A percentile compares a stretch with the other conserved stretches of the same genome.
Conservation (phyloP, 2,329 filamentous ascomycete genomes). For the Ampelomyces quisqualis region DNA sequence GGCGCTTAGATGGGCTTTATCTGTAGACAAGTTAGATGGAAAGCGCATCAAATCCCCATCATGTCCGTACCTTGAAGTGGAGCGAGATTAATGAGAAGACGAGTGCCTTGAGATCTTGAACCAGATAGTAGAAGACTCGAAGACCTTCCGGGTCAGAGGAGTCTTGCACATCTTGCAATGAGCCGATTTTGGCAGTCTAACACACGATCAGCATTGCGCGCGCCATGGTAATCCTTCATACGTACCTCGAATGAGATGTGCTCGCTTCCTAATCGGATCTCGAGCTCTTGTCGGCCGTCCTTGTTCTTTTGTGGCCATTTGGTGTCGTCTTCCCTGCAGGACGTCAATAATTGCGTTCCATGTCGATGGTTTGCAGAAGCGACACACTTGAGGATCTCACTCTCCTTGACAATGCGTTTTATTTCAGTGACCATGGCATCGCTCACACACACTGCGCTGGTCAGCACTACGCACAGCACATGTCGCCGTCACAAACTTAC, state of each 20-base stretch:
- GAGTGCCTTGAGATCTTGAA: conserved; percentile 93
- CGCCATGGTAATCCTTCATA: too few relatives aligned
- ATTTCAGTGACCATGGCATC: conserved; percentile 88
- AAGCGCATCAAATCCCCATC: too few relatives aligned
- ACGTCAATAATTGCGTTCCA: too few relatives aligned
- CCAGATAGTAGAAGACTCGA: conserved; percentile 96
- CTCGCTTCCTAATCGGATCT: conserved; percentile 89
- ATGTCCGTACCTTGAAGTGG: conserved; percentile 77
- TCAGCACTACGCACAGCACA: conserved; percentile 5
- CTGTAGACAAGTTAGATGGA: conserved; percentile 35
- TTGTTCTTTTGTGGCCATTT: conserved; percentile 99
- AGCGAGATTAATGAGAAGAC: conserved; percentile 95
- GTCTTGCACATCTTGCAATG: conserved; percentile 92
- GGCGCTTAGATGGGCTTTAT: conserved; percentile 68
- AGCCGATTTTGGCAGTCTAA: conserved; percentile 99
- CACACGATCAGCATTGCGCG: too few relatives aligned
- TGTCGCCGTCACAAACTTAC: conserved; percentile 57
- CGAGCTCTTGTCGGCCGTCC: conserved; percentile 92
- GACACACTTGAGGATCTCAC: conserved; percentile 90
- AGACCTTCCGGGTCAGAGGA: conserved; percentile 94
- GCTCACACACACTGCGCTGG: conserved; percentile 83
- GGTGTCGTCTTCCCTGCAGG: conserved; percentile 88
- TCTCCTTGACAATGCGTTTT: conserved; percentile 94
- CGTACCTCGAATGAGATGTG: conserved; percentile 95
- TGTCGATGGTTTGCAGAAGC: too few relatives aligned